Evolutionary conservation across 2,329 filamentous ascomycete species (phyloP).

Genomic region (Lachnellula arida): DNA sequence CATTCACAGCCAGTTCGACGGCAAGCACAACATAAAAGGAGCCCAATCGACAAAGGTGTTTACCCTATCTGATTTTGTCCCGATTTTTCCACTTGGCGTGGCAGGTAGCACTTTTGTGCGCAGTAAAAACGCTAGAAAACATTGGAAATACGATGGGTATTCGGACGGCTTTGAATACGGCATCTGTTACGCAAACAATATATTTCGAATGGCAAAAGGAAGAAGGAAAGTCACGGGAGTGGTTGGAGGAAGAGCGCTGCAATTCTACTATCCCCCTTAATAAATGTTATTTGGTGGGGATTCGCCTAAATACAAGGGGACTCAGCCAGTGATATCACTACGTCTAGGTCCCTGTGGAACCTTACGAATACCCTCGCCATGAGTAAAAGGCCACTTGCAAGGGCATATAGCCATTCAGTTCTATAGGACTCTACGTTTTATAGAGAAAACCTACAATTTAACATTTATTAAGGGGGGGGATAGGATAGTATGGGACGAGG

Average conservation of each 20-base stretch:
- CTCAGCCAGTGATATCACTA: too few species aligned
- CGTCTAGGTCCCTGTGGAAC: too few species aligned
- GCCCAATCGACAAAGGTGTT: background rate
- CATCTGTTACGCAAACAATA: slow-evolving; percentile 4
- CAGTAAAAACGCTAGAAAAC: slow-evolving; percentile 14
- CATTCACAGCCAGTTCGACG: slow-evolving; percentile 14
- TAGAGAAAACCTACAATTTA: too few species aligned
- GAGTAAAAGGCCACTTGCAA: too few species aligned
- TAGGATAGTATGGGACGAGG: background rate
- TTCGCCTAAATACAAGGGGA: too few species aligned
- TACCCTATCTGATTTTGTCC: slow-evolving; percentile 18
- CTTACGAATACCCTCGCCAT: too few species aligned
- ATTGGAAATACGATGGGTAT: slow-evolving; percentile 23
- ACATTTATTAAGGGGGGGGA: too few species aligned
- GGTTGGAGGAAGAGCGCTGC: background rate
- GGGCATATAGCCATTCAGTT: too few species aligned
- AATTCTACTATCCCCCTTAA: background rate
- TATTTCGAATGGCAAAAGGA: slow-evolving; percentile 1
- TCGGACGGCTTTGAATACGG: slow-evolving; percentile 14
- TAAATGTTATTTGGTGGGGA: too few species aligned
- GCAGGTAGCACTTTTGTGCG: slow-evolving; percentile 19
- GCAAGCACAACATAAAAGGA: background rate
- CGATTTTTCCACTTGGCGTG: slow-evolving; percentile 20
- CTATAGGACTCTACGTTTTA: too few species aligned
- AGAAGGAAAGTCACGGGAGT: background rate